Percentiles rank a stretch among this genome's conserved stretches.
Evolutionary conservation across 371 early-diverging fungal genomes (phyloP).

Genomic region (Catenaria anguillulae): DNA sequence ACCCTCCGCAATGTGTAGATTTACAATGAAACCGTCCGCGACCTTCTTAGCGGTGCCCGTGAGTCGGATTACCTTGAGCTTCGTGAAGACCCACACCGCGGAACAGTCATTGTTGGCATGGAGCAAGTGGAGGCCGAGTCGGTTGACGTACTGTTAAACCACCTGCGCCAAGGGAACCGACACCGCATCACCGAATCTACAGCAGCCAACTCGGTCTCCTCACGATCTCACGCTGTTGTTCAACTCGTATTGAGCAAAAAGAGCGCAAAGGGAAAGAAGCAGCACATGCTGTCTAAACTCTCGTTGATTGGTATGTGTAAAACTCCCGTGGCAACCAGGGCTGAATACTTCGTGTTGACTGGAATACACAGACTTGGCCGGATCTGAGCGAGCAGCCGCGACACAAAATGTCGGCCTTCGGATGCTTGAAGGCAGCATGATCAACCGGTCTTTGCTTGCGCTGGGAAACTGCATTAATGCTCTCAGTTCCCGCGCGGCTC

Average conservation of each 20-base stretch:
- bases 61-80: background rate
- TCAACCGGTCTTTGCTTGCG: constrained; percentile 37
- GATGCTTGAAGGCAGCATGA: constrained; percentile 41
- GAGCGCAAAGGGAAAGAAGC: constrained; percentile 10
- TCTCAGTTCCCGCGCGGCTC: constrained; percentile 15
- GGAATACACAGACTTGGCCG: constrained; percentile 37
- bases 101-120: background rate
- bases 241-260: constrained; percentile 17
- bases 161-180: background rate
- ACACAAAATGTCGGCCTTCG: constrained; percentile 39
- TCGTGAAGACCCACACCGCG: background rate
- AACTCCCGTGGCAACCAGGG: no score
- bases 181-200: constrained; percentile 12
- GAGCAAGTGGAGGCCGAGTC: background rate
- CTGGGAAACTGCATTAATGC: constrained; percentile 42
- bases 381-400: constrained; percentile 40
- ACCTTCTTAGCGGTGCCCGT: constrained; percentile 66
- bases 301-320: background rate
- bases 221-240: constrained; percentile 33
- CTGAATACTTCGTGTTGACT: no score
- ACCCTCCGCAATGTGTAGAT: no score
- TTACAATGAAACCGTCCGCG: constrained; percentile 97
- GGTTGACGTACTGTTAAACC: background rate
- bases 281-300: constrained; percentile 7
- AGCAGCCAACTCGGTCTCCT: constrained; percentile 26